Base-by-base conservation (phyloP, 192 early-diverging fungal genomes). In the Phycomyces blakesleeanus region DNA sequence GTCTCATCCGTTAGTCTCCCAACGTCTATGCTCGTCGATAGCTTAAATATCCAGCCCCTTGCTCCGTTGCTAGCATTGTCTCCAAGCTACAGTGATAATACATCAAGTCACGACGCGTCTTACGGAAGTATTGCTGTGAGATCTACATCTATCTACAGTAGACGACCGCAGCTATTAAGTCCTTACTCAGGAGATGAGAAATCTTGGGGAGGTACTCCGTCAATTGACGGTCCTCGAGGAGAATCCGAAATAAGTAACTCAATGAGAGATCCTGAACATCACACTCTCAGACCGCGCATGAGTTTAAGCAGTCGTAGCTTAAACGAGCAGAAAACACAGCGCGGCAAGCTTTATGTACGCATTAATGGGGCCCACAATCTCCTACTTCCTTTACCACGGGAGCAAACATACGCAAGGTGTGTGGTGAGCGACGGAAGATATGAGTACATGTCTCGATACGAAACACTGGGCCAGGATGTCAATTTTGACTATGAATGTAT, bases 261-360 rank as follows among this genome's bases (percentile, higher is more conserved):
- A 5, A 34, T 7, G 2, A 34, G 29, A 5, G 29, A 34, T 34
- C 2, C 7, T 34, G 29, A 34, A 34, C 2, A 34, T 7, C 29
- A 34, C 7, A 34, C 29, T 34, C 29, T 7, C 7, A 34, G 29
- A 34, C 29, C 7, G 18, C 44, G 18, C 44, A 47, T 47, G 12
- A 18, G 44, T 18, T 47, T 47, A 47, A 47, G 15, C 3, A 47
- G 18, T 12, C 44, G 18, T 12, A 18, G 44, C 44, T 47, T 47
- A 18, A 47, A 47, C 18, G 44, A 34, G 2, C 29, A 47, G 11
- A 47, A 47, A 12, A 3, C 44, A 47, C 14, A 65, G 10, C 55
- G 59, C 22, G 73, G 73, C 1, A 75, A 69, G 39, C 49, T 75
- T 3, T 75, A 75, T 56, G 44, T 75, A 21, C 67, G 64, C 11